A percentile compares a stretch with the other conserved stretches of the same genome.
phyloP scores from a whole-genome alignment of 1,284 basidiomycete genomes.

The Athelia sp. region DNA sequence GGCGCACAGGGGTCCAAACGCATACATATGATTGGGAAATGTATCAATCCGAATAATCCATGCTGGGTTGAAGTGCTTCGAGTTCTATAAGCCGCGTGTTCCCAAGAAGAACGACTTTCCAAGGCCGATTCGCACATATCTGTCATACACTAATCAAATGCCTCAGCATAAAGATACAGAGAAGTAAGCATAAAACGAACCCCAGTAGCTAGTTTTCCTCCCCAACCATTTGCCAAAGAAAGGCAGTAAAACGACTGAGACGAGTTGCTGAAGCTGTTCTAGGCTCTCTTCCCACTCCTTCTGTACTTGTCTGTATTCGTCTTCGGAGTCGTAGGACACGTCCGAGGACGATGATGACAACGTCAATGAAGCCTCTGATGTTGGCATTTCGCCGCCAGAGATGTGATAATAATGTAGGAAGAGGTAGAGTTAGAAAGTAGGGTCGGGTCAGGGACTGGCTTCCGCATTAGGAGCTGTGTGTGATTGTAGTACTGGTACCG shows the following conservation, averaged over 20 bases:
- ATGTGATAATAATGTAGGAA: background rate
- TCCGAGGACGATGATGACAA: constrained; percentile 33
- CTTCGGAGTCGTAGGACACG: constrained; percentile 59
- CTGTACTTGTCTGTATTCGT: constrained; percentile 72
- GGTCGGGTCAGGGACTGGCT: background rate
- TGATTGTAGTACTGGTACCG: too few species aligned
- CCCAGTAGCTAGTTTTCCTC: constrained; percentile 80
- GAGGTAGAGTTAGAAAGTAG: background rate
- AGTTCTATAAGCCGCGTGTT: constrained; percentile 5
- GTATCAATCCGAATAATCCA: background rate
- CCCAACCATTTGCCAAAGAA: constrained; percentile 88
- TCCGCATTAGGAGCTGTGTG: too few species aligned
- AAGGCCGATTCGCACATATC: constrained; percentile 66
- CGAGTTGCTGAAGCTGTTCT: constrained; percentile 75
- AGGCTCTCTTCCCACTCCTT: constrained; percentile 92
- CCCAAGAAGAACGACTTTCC: constrained; percentile 65
- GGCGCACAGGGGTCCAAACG: constrained; percentile 18
- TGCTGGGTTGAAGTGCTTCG: background rate
- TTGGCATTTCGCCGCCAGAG: constrained; percentile 26
- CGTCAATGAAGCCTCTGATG: constrained; percentile 41
- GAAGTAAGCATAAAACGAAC: constrained; percentile 40
- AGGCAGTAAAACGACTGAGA: constrained; percentile 78
- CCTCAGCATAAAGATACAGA: constrained; percentile 8
- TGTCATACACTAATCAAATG: constrained; percentile 53
- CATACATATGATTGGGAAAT: constrained; percentile 19